Percentiles rank a stretch among this genome's conserved stretches.
These are phyloP conservation scores for Nakaseomyces sp. DNA, from an alignment of 1,139 yeast species.

Conservation along the genomic window DNA sequence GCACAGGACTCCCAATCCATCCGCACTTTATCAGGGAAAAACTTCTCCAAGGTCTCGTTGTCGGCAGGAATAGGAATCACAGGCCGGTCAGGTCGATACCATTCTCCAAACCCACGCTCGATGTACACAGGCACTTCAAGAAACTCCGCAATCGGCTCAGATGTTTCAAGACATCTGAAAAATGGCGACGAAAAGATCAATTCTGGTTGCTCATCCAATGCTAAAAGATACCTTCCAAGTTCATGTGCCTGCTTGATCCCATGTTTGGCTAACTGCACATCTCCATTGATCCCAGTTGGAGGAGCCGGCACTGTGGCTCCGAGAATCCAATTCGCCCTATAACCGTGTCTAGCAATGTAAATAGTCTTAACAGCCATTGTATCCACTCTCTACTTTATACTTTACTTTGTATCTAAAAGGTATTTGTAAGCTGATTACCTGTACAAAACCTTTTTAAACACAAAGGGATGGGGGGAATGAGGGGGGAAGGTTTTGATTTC, in stretches of 20 bases:
- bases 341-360: conserved; percentile 52
- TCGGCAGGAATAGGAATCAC: conserved; percentile 53
- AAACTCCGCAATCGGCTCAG: conserved; percentile 52
- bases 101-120: conserved; percentile 67
- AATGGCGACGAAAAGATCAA: conserved; percentile 71
- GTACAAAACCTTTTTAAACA: too few relatives aligned
- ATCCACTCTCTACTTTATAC: too few relatives aligned
- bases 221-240: conserved; percentile 43
- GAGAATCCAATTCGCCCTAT: conserved; percentile 72
- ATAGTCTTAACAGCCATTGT: conserved; percentile 31
- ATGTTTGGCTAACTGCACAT: conserved; percentile 68
- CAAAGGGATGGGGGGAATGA: too few relatives aligned
- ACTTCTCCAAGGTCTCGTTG: conserved; percentile 38
- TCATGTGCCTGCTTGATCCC: conserved; percentile 74
- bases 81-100: conserved; percentile 48
- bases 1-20: conserved; percentile 42
- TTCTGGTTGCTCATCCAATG: conserved; percentile 45
- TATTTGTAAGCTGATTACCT: too few relatives aligned
- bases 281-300: conserved; percentile 76
- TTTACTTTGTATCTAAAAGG: too few relatives aligned
- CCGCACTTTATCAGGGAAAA: conserved; percentile 42
- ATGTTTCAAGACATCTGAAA: conserved; percentile 80
- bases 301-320: conserved; percentile 57
- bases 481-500: too few relatives aligned
- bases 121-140: conserved; percentile 47